Evolutionary conservation across 2,329 filamentous ascomycete genomes (phyloP), one percentile per base, ranked within the genome.

Genomic region (Paecilomyces formosus): DNA sequence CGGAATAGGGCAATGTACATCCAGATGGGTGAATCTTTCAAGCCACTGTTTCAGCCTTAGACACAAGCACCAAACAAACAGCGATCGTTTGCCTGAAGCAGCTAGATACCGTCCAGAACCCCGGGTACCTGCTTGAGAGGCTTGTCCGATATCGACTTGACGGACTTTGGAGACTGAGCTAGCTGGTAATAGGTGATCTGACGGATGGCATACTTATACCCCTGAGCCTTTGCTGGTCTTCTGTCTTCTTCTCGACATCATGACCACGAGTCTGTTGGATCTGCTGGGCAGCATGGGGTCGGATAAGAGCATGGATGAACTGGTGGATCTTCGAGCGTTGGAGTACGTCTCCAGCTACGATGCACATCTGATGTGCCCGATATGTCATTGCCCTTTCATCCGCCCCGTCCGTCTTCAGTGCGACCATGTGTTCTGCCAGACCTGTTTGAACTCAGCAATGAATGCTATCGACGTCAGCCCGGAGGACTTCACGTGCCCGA

Each of bases 311-410:
- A 58, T 59, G 56, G 68, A 72, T 49, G 67, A 69, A 55, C 58
- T 66, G 7, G 72, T 85, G 61, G 85, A 87, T 66, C 70, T 86
- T 54, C 79, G 82, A 57, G 69, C 76, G 39, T 78, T 87, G 63
- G 84, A 87, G 59, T 84, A 85, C 72, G 77, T 84, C 58, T 73
- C 77, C 55, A 68, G 72, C 28, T 82, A 81, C 66, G 83, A 87
- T 67, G 77, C 77, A 61, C 85, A 87, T 66, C 76, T 87, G 55
- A 81, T 85, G 74, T 87, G 85, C 66, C 79, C 84, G 15, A 87
- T 87, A 62, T 87, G 85, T 70, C 83, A 84, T 66, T 83, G 81
- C 60, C 82, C 85, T 7, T 85, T 86, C 65, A 79, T 86, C 57
- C 74, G 79, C 56, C 84, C 85, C 1, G 78, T 85, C 52, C 76